Evolutionary conservation across 257 asterid species (phyloP), one percentile per base, ranked within the genome.

Genomic region (Nicotiana tomentosiformis): DNA sequence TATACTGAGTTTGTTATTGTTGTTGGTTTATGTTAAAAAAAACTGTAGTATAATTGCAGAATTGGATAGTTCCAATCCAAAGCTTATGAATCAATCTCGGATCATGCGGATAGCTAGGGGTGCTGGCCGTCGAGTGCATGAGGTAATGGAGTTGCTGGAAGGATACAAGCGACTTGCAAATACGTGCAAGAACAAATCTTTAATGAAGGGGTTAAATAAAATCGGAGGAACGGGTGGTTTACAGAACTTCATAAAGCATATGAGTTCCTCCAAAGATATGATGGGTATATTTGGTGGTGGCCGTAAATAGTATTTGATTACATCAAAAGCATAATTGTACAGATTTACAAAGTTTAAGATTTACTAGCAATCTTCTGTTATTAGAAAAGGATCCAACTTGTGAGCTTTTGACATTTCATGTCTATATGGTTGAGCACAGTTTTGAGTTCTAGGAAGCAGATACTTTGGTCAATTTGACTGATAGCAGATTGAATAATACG

Each of bases 201-300:
- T 37, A 5, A 37, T 39, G 78, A 70, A 70, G 78, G 78, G 78
- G 9, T 82, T 95, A 80, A 95, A 93, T 88, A 97, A 94, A 85
- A 91, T 95, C 12, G 98, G 99, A 7, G 98, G 98, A 6, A 90
- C 91, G 95, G 98, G 97, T 35, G 99, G 97, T 65, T 84, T 95
- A 82, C 97, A 92, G 68, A 92, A 77, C 90, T 82, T 95, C 90
- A 93, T 94, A 98, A 95, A 95, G 91, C 97, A 92, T 84, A 87
- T 91, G 78, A 30, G 78, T 70, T 84, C 92, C 53, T 78, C 91
- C 3, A 93, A 93, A 90, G 98, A 93, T 82, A 95, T 93, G 99
- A 93, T 92, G 99, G 92, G 97, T 12, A 92, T 93, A 97, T 91
- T 95, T 83, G 99, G 99, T 12, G 97, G 43, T 37, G 8, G 43